Percentiles rank a stretch among this genome's conserved stretches.
Evolutionary conservation across 768 basidiomycete genomes (phyloP).

Genomic region (Auriscalpium microsporum): DNA sequence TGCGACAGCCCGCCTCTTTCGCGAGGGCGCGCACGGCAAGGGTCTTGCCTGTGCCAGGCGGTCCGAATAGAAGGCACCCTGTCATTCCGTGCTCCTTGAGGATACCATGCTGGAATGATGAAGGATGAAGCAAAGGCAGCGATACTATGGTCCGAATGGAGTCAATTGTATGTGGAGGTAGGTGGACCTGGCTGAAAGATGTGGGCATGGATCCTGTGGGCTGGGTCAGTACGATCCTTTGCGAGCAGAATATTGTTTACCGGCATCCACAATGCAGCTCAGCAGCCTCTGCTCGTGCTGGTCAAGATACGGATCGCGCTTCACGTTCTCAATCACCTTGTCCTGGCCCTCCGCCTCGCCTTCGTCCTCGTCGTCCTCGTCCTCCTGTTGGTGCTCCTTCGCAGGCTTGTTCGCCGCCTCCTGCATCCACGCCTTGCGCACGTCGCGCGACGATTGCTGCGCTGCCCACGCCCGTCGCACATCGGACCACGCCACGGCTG

Average conservation of each 20-base stretch:
- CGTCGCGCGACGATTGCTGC: constrained; percentile 7
- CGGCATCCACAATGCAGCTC: constrained; percentile 78
- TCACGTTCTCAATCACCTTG: constrained; percentile 70
- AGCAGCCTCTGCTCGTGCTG: constrained; percentile 74
- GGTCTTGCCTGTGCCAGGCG: constrained; percentile 90
- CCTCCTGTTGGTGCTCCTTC: constrained; percentile 31
- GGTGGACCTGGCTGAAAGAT: constrained; percentile 80
- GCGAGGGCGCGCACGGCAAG: constrained; percentile 84
- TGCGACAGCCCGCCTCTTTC: constrained; percentile 87
- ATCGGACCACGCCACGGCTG: constrained; percentile 56
- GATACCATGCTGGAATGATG: constrained; percentile 82
- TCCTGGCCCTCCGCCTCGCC: constrained; percentile 33
- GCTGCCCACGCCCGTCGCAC: constrained; percentile 16
- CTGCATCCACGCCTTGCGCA: constrained; percentile 63
- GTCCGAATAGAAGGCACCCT: constrained; percentile 87
- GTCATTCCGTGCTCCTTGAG: constrained; percentile 88
- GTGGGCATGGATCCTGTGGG: constrained; percentile 62
- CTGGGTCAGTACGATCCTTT: neutral
- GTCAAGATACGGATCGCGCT: constrained; percentile 67
- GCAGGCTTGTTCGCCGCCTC: constrained; percentile 46
- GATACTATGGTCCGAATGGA: constrained; percentile 88
- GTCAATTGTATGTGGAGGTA: constrained; percentile 84
- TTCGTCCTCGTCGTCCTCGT: constrained; percentile 10
- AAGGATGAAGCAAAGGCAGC: constrained; percentile 76
- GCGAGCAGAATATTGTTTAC: constrained; percentile 28